Evolutionary conservation across 2,329 filamentous ascomycete genomes (phyloP).

Genomic region (Monilinia aucupariae): DNA sequence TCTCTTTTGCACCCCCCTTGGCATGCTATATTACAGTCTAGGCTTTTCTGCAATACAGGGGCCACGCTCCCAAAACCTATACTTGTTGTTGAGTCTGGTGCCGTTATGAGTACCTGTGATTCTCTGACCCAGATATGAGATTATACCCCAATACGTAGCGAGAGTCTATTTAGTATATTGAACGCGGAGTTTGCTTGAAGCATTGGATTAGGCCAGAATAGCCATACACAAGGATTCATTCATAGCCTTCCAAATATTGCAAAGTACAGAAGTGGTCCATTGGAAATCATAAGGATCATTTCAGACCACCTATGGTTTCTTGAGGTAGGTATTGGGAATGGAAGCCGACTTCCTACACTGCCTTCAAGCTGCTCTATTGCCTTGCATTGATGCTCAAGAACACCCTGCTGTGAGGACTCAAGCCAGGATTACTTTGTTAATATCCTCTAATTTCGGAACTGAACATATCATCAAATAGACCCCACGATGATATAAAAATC

Average conservation of each 20-base stretch:
- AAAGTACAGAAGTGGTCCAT: background rate
- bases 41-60: background rate
- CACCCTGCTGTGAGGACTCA: background rate
- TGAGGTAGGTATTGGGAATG: background rate
- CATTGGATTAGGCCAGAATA: background rate
- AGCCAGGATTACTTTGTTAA: background rate
- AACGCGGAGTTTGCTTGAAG: background rate
- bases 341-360: background rate
- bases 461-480: background rate
- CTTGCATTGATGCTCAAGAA: background rate
- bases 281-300: background rate
- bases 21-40: background rate
- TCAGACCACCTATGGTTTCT: background rate
- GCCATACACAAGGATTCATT: background rate
- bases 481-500: fast-evolving
- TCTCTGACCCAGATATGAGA: background rate
- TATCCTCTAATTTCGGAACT: fast-evolving
- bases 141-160: background rate
- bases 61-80: background rate
- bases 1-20: background rate
- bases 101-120: background rate
- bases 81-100: background rate
- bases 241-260: background rate
- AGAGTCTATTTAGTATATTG: no score
- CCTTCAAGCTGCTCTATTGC: background rate